phyloP scores from a whole-genome alignment of 305 asterid genomes.

The Solanum hybrid region DNA sequence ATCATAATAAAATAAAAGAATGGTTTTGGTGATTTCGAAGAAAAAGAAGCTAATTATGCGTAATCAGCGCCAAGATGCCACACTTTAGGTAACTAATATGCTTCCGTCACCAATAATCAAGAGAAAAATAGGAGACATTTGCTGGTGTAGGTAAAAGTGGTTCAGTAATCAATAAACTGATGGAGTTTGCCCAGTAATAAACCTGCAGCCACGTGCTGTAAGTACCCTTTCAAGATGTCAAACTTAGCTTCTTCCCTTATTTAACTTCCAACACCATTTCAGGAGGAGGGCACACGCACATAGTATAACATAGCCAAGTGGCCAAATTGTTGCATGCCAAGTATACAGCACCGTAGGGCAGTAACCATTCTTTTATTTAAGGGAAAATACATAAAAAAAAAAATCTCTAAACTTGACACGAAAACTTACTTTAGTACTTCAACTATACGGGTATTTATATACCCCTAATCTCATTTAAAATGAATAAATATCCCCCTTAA shows the following conservation, averaged over 20 bases:
- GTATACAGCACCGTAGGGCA: neutral
- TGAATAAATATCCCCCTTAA: too few species aligned
- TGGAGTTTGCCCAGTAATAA: neutral
- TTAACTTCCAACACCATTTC: neutral
- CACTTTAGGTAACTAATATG: neutral
- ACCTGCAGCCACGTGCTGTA: neutral
- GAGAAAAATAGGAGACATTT: neutral
- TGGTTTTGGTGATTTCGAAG: neutral
- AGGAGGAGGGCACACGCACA: neutral
- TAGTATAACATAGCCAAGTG: neutral
- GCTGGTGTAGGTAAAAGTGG: neutral
- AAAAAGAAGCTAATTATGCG: neutral
- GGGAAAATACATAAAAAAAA: too few species aligned
- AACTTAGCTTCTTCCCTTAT: neutral
- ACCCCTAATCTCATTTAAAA: too few species aligned
- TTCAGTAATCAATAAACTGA: neutral
- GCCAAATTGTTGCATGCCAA: neutral
- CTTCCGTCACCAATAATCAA: neutral
- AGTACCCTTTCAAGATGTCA: neutral
- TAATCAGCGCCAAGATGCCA: neutral
- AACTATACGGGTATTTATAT: too few species aligned
- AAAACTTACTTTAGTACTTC: too few species aligned
- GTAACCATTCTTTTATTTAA: neutral
- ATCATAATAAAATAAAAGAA: too few species aligned
- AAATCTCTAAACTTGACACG: too few species aligned